phyloP scores from a whole-genome alignment of 441 rosid species.

The Populus tomentosa region DNA sequence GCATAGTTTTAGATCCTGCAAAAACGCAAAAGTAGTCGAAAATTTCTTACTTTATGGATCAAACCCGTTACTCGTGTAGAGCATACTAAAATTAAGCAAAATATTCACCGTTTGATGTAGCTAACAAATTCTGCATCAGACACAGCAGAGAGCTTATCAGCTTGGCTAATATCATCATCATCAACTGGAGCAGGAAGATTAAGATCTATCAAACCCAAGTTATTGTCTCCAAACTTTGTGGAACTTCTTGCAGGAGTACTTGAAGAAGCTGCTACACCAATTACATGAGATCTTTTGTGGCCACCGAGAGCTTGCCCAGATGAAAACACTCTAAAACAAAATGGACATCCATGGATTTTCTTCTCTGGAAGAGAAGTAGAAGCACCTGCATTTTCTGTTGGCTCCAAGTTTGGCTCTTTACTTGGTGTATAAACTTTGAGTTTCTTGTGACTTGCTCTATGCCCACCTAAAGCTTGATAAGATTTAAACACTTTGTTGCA shows the following conservation, averaged over 20 bases:
- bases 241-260: conserved; percentile 20
- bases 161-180: conserved; percentile 58
- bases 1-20: conserved; percentile 30
- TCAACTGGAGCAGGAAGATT: conserved; percentile 88
- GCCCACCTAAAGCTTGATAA: conserved; percentile 61
- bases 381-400: conserved; percentile 32
- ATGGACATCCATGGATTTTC: conserved; percentile 77
- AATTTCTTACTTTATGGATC: conserved; percentile 34
- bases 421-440: conserved; percentile 28
- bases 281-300: conserved; percentile 86
- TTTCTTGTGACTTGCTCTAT: conserved; percentile 54
- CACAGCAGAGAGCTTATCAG: conserved; percentile 63
- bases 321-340: conserved; percentile 69
- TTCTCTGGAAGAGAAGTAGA: conserved; percentile 23
- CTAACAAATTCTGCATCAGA: conserved; percentile 73
- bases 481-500: conserved; percentile 47
- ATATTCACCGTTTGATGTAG: conserved; percentile 32
- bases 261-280: conserved; percentile 24
- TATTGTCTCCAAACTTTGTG: conserved; percentile 31
- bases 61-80: conserved; percentile 23
- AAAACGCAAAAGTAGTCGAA: conserved; percentile 26
- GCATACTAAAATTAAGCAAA: neutral
- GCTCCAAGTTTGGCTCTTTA: conserved; percentile 22
- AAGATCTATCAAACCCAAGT: conserved; percentile 62
- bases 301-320: conserved; percentile 99